Evolutionary conservation across 1,284 basidiomycete species (phyloP).

Genomic region (Vanrija pseudolonga): DNA sequence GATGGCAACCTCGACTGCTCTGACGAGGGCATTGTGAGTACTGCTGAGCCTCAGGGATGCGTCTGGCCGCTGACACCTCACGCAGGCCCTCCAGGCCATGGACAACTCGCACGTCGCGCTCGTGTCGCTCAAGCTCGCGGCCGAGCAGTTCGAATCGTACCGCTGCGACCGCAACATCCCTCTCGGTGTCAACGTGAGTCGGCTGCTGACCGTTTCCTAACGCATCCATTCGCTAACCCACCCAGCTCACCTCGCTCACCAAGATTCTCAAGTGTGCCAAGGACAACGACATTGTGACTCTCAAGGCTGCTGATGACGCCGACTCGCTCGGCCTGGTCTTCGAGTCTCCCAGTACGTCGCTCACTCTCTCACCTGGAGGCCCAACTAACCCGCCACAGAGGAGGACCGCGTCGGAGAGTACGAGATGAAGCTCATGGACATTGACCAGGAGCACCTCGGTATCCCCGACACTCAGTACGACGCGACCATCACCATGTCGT

Average conservation of each 20-base stretch:
- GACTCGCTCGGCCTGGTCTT: slow-evolving; percentile 88
- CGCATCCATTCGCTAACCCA: slow-evolving; percentile 17
- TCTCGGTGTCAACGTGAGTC: slow-evolving; percentile 70
- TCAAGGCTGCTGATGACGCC: slow-evolving; percentile 88
- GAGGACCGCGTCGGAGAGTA: slow-evolving; percentile 95
- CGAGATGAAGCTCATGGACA: slow-evolving; percentile 99
- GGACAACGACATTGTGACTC: slow-evolving; percentile 88
- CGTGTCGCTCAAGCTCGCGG: slow-evolving; percentile 64
- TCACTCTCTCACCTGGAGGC: background rate
- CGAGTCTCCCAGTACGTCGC: slow-evolving; percentile 75
- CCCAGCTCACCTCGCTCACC: slow-evolving; percentile 70
- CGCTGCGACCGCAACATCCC: slow-evolving; percentile 96
- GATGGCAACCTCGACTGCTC: slow-evolving; percentile 98
- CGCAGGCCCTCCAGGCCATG: slow-evolving; percentile 89
- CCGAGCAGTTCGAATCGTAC: slow-evolving; percentile 77
- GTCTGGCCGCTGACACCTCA: slow-evolving; percentile 20
- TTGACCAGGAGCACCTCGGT: slow-evolving; percentile 90
- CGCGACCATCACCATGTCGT: slow-evolving; percentile 83
- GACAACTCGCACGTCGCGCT: slow-evolving; percentile 99
- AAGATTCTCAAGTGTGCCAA: slow-evolving; percentile 98
- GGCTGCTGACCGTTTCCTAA: background rate
- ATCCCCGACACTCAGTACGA: slow-evolving; percentile 99
- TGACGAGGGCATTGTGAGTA: slow-evolving; percentile 85
- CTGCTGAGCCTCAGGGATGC: background rate
- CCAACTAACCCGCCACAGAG: slow-evolving; percentile 54